Conservation (phyloP, 306 rosid species). For the Senna siamea region DNA sequence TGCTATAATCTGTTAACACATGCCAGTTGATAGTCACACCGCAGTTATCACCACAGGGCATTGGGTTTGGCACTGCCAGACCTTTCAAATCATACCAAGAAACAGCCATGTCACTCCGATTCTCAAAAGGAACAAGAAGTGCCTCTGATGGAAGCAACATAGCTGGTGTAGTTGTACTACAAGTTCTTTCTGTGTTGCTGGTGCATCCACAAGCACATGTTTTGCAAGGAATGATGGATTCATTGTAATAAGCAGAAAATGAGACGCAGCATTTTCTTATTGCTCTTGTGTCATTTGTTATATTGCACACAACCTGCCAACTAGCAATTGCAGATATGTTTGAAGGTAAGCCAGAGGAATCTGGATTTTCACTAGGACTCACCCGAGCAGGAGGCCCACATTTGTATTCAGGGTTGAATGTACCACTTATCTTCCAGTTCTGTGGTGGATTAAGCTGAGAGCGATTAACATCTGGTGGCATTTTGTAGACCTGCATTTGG, state of each 20-base stretch:
- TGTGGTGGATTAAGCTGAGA: slow-evolving; percentile 78
- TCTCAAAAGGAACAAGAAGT: slow-evolving; percentile 92
- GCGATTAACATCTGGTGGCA: slow-evolving; percentile 83
- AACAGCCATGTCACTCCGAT: slow-evolving; percentile 61
- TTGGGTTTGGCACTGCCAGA: slow-evolving; percentile 58
- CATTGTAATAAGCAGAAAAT: slow-evolving; percentile 86
- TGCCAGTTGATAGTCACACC: slow-evolving; percentile 98
- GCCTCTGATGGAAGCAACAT: slow-evolving; percentile 88
- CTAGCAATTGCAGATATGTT: slow-evolving; percentile 81
- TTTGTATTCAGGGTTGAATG: slow-evolving; percentile 76
- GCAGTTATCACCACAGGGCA: slow-evolving; percentile 91
- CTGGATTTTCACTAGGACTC: slow-evolving; percentile 73
- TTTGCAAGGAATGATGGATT: slow-evolving; percentile 88
- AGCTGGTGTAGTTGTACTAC: slow-evolving; percentile 70
- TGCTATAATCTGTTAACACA: slow-evolving; percentile 63
- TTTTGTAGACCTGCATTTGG: slow-evolving; percentile 85
- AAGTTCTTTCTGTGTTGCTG: slow-evolving; percentile 52
- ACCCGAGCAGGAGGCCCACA: slow-evolving; percentile 86
- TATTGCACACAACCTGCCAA: slow-evolving; percentile 98
- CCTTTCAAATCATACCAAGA: slow-evolving; percentile 84
- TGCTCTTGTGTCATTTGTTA: slow-evolving; percentile 59
- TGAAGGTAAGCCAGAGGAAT: slow-evolving; percentile 61
- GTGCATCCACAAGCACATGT: slow-evolving; percentile 99
- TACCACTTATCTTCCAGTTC: slow-evolving; percentile 82
- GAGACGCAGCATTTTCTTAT: slow-evolving; percentile 88